A percentile compares a stretch with the other conserved stretches of the same genome.
Evolutionary conservation across 108 stramenopile species (phyloP).

Genomic region (Licmophora abbreviata): DNA sequence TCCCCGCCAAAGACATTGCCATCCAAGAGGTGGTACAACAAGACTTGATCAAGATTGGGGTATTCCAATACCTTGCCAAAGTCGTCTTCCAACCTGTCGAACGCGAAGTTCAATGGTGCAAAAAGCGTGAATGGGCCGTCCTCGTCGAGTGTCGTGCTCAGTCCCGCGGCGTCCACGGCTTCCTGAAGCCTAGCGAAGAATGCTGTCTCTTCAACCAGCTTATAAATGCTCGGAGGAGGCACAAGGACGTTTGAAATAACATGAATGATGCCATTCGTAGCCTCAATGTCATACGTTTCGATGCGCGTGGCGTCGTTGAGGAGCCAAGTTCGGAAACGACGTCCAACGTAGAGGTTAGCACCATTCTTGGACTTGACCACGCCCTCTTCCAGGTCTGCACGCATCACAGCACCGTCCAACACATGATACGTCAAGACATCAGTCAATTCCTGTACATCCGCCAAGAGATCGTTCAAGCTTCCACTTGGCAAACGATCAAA

Average conservation of each 20-base stretch:
- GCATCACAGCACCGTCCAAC: background rate
- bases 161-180: conserved; percentile 15
- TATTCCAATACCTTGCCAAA: background rate
- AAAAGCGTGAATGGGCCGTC: conserved; percentile 7
- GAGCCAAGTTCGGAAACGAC: background rate
- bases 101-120: conserved; percentile 30
- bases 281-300: background rate
- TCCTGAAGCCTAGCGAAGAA: too few species aligned
- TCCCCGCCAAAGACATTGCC: background rate
- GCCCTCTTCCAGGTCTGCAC: background rate
- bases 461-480: background rate
- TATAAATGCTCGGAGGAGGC: too few species aligned
- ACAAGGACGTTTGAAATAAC: too few species aligned
- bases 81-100: conserved; percentile 11
- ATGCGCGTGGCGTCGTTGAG: background rate
- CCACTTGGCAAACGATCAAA: conserved; percentile 13
- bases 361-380: background rate
- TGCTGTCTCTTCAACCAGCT: too few species aligned
- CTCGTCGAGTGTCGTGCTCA: conserved; percentile 15
- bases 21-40: conserved; percentile 21
- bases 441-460: background rate
- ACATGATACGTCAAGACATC: background rate
- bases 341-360: background rate
- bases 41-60: conserved; percentile 16
- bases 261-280: conserved; percentile 10